Percentiles rank a stretch among this genome's conserved stretches.
Evolutionary conservation across 208 protist genomes (phyloP).

Genomic region (Tritrichomonas foetus): DNA sequence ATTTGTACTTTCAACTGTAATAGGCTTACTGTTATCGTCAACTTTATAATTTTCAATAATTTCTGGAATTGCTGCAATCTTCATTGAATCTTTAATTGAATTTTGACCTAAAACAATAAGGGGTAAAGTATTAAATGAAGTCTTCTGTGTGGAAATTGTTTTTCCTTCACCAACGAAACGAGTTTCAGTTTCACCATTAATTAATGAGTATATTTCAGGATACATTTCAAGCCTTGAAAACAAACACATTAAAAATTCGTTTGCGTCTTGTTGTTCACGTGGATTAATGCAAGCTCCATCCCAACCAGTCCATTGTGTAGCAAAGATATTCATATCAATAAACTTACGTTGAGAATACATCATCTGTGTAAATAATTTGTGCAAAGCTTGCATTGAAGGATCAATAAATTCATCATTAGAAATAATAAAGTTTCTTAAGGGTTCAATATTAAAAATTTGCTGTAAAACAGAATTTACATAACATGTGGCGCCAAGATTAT

Average conservation of each 20-base stretch:
- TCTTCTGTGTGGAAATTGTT: too few species aligned
- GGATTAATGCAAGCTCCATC: neutral
- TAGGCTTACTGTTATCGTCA: neutral
- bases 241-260: neutral
- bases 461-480: neutral
- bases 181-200: neutral
- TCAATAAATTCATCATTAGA: neutral
- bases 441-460: neutral
- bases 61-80: neutral
- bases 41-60: neutral
- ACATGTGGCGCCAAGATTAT: neutral
- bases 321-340: neutral
- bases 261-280: neutral
- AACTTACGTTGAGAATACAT: neutral
- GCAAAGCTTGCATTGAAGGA: neutral
- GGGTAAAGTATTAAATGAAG: neutral
- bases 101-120: neutral
- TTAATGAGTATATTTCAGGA: neutral
- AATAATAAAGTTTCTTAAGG: neutral
- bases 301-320: neutral
- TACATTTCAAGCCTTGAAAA: neutral
- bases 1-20: neutral
- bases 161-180: neutral
- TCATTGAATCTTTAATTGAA: neutral
- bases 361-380: neutral